These are phyloP conservation scores for Styphnolobium japonicum DNA, from an alignment of 306 rosid species.

Conservation along the genomic window DNA sequence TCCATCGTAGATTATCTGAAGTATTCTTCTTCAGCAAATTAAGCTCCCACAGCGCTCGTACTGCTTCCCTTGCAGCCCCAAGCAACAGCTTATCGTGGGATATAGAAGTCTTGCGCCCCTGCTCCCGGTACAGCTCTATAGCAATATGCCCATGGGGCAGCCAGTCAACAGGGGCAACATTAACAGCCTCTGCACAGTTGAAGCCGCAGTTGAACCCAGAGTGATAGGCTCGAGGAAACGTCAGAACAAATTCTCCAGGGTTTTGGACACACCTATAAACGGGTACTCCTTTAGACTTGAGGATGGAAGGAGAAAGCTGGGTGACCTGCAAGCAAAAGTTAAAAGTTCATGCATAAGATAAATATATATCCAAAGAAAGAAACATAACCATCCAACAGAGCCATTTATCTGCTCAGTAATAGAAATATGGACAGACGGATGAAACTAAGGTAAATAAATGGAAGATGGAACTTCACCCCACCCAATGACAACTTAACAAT, in stretches of 20 bases:
- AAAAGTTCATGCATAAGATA: slow-evolving; percentile 24
- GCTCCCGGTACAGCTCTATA: slow-evolving; percentile 76
- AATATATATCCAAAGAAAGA: slow-evolving; percentile 11
- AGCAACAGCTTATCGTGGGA: slow-evolving; percentile 94
- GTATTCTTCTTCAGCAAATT: slow-evolving; percentile 80
- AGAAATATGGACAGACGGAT: not conserved
- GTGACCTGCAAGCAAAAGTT: slow-evolving; percentile 66
- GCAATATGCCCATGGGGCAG: slow-evolving; percentile 96
- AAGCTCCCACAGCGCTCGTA: slow-evolving; percentile 96
- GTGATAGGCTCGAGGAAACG: slow-evolving; percentile 99
- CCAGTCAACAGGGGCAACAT: slow-evolving; percentile 99
- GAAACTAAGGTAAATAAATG: not conserved
- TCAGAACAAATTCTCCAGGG: slow-evolving; percentile 94
- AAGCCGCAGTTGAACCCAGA: slow-evolving; percentile 97
- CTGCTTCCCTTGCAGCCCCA: slow-evolving; percentile 99
- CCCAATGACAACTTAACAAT: not conserved
- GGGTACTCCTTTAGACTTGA: slow-evolving; percentile 88
- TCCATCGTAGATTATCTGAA: slow-evolving; percentile 76
- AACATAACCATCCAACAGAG: slow-evolving; percentile 16
- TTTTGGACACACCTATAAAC: slow-evolving; percentile 95
- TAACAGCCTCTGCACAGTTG: slow-evolving; percentile 99
- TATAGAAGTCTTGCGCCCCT: slow-evolving; percentile 91
- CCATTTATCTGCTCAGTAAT: not conserved
- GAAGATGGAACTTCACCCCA: slow-evolving; percentile 13
- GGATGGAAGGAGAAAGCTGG: slow-evolving; percentile 93